Base-by-base conservation (phyloP, 2,329 filamentous ascomycete genomes). In the Fusarium concolor region DNA sequence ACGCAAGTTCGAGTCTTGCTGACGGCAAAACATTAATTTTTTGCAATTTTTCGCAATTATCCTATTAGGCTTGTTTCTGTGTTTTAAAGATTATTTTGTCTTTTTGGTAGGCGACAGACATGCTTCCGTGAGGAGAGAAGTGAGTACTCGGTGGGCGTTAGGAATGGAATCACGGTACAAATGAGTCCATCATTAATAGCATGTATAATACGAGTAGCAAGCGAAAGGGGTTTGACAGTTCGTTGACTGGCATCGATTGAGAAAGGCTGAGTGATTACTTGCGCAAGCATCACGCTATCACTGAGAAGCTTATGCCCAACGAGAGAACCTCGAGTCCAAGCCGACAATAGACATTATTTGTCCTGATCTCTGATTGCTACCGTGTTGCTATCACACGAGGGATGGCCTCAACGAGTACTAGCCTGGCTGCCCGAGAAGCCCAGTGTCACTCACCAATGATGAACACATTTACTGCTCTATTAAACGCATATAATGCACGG, bases 1-100 rank as follows among this genome's bases (percentile, higher is more conserved):
- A 68, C 65, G 65, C 65, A 68, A 68, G 65, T 68, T 68, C 65
- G 65, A 68, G 65, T 68, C 65, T 68, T 68, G 65, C 65, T 68
- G 65, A 68, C 65, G 65, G 65, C 65, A 68, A 29, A 22, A 3
- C 4, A 50, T 12, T 62, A 24, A 17, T 38, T 9, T 68, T 68
- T 68, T 53, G 50, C 7, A 0, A 8, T 51, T 52, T 38, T 53
- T 51, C 17, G 15, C 10, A 2, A 24, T 4, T 9, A 2, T 11
- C 1, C 1, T 24, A 2, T 1, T 2, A 15, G 1, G 1, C 6
- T 15, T 12, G 17, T 26, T 11, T 2, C n/a, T n/a, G 14, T 4
- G 8, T n/a, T 12, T 15, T 12, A 1, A 9, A 15, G 3, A 14
- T 62, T 60, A 17, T 29, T 15, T 31, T 31, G 9, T n/a, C 18